Evolutionary conservation across 805 yeast genomes (phyloP).

Genomic region (Cyberlindnera sargentensis): DNA sequence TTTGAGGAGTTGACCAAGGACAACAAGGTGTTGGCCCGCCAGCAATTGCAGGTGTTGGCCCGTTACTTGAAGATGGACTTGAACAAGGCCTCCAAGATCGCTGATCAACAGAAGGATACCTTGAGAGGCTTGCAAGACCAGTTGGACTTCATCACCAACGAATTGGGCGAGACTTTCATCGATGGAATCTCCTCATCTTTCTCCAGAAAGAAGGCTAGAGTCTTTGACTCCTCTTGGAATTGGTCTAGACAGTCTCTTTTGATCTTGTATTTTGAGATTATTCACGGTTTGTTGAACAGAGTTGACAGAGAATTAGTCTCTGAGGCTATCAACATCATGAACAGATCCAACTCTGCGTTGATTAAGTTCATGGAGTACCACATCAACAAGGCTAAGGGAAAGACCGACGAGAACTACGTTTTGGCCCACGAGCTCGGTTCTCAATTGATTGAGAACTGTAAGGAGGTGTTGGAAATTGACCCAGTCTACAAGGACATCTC

Average conservation of each 20-base stretch:
- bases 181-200: constrained; percentile 86
- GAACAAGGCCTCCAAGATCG: constrained; percentile 83
- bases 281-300: constrained; percentile 85
- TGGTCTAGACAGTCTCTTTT: constrained; percentile 99
- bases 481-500: constrained; percentile 96
- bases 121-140: constrained; percentile 78
- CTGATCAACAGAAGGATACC: constrained; percentile 72
- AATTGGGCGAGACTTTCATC: constrained; percentile 90
- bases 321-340: constrained; percentile 96
- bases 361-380: constrained; percentile 95
- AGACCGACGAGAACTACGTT: constrained; percentile 86
- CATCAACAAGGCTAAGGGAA: constrained; percentile 51
- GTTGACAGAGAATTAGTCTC: constrained; percentile 95
- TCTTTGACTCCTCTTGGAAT: constrained; percentile 97
- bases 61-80: constrained; percentile 90
- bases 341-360: constrained; percentile 89
- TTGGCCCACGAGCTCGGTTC: constrained; percentile 86
- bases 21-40: constrained; percentile 41
- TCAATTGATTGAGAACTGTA: constrained; percentile 92
- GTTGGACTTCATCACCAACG: constrained; percentile 66
- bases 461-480: constrained; percentile 66
- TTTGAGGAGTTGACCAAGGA: constrained; percentile 58
- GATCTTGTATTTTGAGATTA: constrained; percentile 89
- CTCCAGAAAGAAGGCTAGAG: constrained; percentile 89
- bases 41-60: constrained; percentile 80